These are phyloP conservation scores for Phaffomyces antillensis DNA, from an alignment of 805 yeast species.

Conservation along the genomic window DNA sequence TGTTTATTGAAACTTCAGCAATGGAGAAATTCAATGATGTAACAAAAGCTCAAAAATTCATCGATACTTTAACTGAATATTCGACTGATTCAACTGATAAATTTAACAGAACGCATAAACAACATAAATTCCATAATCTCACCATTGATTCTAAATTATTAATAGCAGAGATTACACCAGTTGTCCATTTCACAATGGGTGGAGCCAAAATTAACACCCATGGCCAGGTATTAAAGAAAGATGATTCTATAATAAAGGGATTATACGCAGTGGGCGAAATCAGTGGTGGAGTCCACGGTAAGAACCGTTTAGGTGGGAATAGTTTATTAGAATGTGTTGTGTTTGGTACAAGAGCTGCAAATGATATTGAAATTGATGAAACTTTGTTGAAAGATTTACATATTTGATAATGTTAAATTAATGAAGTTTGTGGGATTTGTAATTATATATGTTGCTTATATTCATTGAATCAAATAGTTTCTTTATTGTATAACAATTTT, in stretches of 20 bases:
- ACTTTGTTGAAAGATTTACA: neutral
- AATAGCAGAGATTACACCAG: slow-evolving; percentile 52
- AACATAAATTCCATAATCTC: slow-evolving; percentile 26
- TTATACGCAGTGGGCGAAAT: slow-evolving; percentile 62
- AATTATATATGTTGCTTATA: too few relatives aligned
- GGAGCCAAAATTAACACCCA: slow-evolving; percentile 50
- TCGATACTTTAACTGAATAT: slow-evolving; percentile 16
- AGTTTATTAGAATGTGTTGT: slow-evolving; percentile 29
- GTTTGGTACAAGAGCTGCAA: slow-evolving; percentile 47
- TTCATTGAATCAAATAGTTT: too few relatives aligned
- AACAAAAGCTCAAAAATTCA: slow-evolving; percentile 15
- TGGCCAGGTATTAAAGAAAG: slow-evolving; percentile 34
- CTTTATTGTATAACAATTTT: too few relatives aligned
- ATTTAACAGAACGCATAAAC: slow-evolving; percentile 29
- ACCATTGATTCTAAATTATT: slow-evolving; percentile 27
- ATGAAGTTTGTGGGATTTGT: too few relatives aligned
- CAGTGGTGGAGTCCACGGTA: slow-evolving; percentile 65
- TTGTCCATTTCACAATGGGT: slow-evolving; percentile 62
- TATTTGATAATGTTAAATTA: too few relatives aligned
- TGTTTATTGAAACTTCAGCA: slow-evolving; percentile 26
- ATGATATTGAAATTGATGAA: neutral
- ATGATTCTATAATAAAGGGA: slow-evolving; percentile 30
- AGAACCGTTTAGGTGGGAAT: slow-evolving; percentile 39
- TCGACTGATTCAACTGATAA: slow-evolving; percentile 21
- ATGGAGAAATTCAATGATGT: slow-evolving; percentile 23